Percentiles rank a stretch among this genome's conserved stretches.
Evolutionary conservation across 352 stramenopile genomes (phyloP).

Genomic region (Phytophthora uliginosa): DNA sequence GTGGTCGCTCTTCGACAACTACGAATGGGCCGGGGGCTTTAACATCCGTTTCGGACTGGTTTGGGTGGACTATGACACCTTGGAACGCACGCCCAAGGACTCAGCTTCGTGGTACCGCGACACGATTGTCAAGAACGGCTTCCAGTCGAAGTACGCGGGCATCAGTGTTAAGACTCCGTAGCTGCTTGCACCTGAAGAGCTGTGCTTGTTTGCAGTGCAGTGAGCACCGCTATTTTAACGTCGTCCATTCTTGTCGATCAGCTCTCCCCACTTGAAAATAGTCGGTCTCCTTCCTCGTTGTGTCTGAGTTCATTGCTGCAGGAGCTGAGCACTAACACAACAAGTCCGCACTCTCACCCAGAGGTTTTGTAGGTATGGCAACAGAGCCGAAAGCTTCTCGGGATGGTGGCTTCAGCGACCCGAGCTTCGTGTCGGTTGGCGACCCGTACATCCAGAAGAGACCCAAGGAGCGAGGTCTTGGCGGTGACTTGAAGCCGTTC

Average conservation of each 20-base stretch:
- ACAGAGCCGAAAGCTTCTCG: slow-evolving; percentile 57
- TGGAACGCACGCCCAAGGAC: slow-evolving; percentile 70
- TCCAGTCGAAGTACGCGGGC: slow-evolving; percentile 28
- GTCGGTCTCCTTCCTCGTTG: slow-evolving; percentile 1
- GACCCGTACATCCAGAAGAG: slow-evolving; percentile 68
- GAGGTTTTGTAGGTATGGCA: slow-evolving; percentile 16
- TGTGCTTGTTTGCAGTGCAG: background rate
- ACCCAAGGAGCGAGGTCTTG: slow-evolving; percentile 58
- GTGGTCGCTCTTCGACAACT: slow-evolving; percentile 95
- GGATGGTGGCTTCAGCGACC: slow-evolving; percentile 83
- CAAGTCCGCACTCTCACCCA: too few species aligned
- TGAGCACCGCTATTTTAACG: slow-evolving; percentile 28
- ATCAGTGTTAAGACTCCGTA: slow-evolving; percentile 16
- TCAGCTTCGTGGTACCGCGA: slow-evolving; percentile 65
- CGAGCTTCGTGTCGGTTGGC: slow-evolving; percentile 71
- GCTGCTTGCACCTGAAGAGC: background rate
- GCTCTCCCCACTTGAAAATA: slow-evolving; percentile 28
- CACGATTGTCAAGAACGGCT: slow-evolving; percentile 58
- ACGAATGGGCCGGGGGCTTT: slow-evolving; percentile 89
- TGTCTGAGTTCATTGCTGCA: background rate
- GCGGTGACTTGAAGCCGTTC: slow-evolving; percentile 75
- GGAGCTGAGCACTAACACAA: background rate
- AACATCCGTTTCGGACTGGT: slow-evolving; percentile 65
- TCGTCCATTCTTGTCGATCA: slow-evolving; percentile 6
- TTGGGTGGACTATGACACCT: slow-evolving; percentile 70